Base-by-base conservation (phyloP, 2,329 filamentous ascomycete species). In the Colletotrichum phormii region DNA sequence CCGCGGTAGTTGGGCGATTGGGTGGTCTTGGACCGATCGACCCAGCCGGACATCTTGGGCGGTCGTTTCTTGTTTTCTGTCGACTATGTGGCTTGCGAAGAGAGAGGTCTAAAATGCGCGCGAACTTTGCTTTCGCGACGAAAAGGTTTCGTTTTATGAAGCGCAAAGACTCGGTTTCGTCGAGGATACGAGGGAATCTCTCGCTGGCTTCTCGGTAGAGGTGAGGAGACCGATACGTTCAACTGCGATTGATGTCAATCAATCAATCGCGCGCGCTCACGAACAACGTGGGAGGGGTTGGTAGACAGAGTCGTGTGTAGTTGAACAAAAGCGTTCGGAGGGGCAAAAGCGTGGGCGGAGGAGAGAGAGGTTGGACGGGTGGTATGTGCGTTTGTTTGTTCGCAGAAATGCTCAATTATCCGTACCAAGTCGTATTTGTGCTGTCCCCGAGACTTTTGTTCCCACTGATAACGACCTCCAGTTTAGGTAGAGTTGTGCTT, bases 21-120 rank as follows among this genome's bases (percentile, higher is more conserved):
- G 72, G 88, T 88, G 76, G 84, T 89, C 84, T 90, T 90, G 76
- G 84, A 84, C 84, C 85, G 88, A 78, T 89, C 88, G 75, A 90
- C 72, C 68, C 68, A 80, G 71, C 71, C 71, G 33, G 71, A 42
- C 71, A 73, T 73, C 5, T 53, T 58, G 71, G 59, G 51, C 71
- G 31, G 37, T 58, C 4, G 26, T 5, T 31, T 33, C 53, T 55
- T 15, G 24, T 57, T 60, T 29, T 7, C 54, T 29, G 26, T 37
- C 31, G 5, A 22, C 64, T 24, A 26, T 29, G 37, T 13, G 37
- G 7, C 35, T 3, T 61, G 15, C 42, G 42, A n/a, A n/a, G 18
- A 49, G 22, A n/a, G 59, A 24, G 55, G 12, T 11, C 6, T 0
- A 42, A n/a, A 4, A 49, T 13, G 55, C 46, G 67, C 54, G 63